These are phyloP conservation scores for Daldinia grandis DNA, from an alignment of 495 filamentous ascomycete genomes.

Conservation along the genomic window DNA sequence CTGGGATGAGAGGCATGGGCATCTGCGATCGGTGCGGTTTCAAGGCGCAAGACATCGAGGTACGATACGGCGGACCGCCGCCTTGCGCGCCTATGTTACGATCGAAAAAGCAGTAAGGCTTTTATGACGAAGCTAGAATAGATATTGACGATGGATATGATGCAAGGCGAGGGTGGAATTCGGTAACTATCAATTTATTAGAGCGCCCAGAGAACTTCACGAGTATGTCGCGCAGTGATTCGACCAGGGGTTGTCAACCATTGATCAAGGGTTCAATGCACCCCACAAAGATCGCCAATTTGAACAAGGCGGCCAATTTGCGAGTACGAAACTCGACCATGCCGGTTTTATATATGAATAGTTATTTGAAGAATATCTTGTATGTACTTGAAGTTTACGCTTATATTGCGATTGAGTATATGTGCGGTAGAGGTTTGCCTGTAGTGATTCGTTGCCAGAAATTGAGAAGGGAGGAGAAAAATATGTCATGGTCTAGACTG, in stretches of 20 bases:
- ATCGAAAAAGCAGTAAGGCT: conserved; percentile 20
- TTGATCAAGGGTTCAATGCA: conserved; percentile 24
- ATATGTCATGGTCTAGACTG: conserved; percentile 21
- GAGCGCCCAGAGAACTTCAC: not conserved
- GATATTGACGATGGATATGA: not conserved
- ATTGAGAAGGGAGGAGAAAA: not conserved
- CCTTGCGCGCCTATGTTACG: conserved; percentile 44
- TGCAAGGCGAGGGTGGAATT: not conserved
- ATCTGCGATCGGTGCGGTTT: conserved; percentile 44
- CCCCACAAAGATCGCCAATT: conserved; percentile 36
- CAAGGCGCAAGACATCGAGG: conserved; percentile 35
- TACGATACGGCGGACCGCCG: conserved; percentile 40
- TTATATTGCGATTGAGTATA: not conserved
- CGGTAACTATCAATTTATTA: not conserved
- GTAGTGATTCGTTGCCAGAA: not conserved
- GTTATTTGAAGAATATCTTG: not conserved
- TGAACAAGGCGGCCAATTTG: not conserved
- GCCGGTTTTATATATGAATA: not conserved
- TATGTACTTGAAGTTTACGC: not conserved
- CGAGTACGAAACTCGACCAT: conserved; percentile 1
- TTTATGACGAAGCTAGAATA: not conserved
- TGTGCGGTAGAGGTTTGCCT: not conserved
- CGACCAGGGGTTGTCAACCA: not conserved
- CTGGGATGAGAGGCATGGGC: conserved; percentile 40
- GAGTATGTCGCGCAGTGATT: not conserved